A percentile compares a stretch with the other conserved stretches of the same genome.
phyloP scores from a whole-genome alignment of 2,329 filamentous ascomycete species.

The Magnaporthiopsis incrustans region DNA sequence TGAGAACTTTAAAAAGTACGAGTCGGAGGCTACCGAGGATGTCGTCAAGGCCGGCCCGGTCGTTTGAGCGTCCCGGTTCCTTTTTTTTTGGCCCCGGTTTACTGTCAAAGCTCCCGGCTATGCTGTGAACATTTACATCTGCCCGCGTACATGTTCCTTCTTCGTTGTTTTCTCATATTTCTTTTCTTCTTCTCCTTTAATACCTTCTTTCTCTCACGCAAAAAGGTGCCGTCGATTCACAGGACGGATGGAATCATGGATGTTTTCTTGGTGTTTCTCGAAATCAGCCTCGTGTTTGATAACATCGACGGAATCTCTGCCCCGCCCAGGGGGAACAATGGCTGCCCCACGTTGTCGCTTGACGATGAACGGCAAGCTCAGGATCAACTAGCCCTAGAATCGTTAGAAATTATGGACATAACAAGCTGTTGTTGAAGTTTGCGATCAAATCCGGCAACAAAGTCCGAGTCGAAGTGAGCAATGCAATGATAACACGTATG shows the following conservation, averaged over 20 bases:
- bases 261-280: neutral
- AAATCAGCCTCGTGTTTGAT: neutral
- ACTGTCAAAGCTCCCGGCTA: neutral
- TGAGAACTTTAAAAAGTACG: conserved; percentile 97
- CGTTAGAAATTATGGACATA: neutral
- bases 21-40: conserved; percentile 71
- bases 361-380: neutral
- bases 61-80: conserved; percentile 16
- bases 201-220: neutral
- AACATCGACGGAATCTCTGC: no score
- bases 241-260: neutral
- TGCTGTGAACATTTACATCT: neutral
- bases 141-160: conserved; percentile 1
- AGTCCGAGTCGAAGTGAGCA: neutral
- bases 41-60: conserved; percentile 61
- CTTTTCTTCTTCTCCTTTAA: neutral
- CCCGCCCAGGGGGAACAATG: neutral
- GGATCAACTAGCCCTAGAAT: neutral
- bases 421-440: neutral
- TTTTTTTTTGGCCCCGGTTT: neutral
- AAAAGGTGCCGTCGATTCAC: neutral
- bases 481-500: no score
- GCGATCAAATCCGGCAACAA: neutral
- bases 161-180: neutral
- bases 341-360: neutral